phyloP scores from a whole-genome alignment of 148 eudicot species.

The Diospyros kaki region DNA sequence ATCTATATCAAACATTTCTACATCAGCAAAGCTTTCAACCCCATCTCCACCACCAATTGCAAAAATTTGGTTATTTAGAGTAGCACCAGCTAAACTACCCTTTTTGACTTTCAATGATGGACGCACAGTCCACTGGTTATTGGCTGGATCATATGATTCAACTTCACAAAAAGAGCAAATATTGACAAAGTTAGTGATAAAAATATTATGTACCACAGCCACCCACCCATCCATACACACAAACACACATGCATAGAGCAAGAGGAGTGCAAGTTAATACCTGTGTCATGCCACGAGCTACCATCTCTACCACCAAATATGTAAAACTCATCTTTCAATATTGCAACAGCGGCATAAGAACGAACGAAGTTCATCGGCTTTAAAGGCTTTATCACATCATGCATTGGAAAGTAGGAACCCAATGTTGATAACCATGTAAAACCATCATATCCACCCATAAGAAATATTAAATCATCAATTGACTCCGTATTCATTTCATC shows the following conservation, averaged over 20 bases:
- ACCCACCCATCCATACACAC: background rate
- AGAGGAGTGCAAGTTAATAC: slow-evolving; percentile 26
- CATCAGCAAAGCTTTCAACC: slow-evolving; percentile 49
- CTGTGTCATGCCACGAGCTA: slow-evolving; percentile 56
- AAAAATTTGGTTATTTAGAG: slow-evolving; percentile 53
- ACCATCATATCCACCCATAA: slow-evolving; percentile 63
- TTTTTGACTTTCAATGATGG: slow-evolving; percentile 48
- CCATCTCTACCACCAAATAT: slow-evolving; percentile 53
- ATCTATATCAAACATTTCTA: slow-evolving; percentile 77
- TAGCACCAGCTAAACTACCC: slow-evolving; percentile 68
- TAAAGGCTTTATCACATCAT: slow-evolving; percentile 38
- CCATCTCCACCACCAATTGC: slow-evolving; percentile 89
- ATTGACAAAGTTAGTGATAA: slow-evolving; percentile 10
- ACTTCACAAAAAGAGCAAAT: slow-evolving; percentile 42
- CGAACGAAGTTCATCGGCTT: slow-evolving; percentile 44
- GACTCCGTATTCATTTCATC: slow-evolving; percentile 14
- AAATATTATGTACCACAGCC: slow-evolving; percentile 1
- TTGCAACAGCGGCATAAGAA: slow-evolving; percentile 45
- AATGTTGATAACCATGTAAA: slow-evolving; percentile 41
- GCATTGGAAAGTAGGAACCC: slow-evolving; percentile 46
- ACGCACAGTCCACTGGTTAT: slow-evolving; percentile 50
- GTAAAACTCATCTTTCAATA: slow-evolving; percentile 44
- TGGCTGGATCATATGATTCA: slow-evolving; percentile 56
- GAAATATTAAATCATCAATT: slow-evolving; percentile 29
- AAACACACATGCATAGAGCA: background rate